Evolutionary conservation across 305 asterid species (phyloP).

Genomic region (Fraxinus sp.): DNA sequence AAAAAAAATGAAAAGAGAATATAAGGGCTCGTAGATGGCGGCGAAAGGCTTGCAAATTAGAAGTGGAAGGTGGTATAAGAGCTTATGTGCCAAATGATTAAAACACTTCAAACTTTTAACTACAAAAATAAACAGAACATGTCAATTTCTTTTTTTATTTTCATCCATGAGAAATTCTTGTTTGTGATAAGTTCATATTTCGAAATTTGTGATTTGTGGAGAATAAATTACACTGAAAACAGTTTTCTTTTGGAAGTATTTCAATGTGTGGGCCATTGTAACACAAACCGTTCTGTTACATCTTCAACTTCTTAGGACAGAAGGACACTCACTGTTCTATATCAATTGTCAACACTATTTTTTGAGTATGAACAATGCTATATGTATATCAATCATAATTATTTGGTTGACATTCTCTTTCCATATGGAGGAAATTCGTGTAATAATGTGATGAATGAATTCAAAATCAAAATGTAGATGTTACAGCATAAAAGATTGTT

Average conservation of each 20-base stretch:
- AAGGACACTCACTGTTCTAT: neutral
- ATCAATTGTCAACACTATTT: neutral
- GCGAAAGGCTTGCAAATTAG: conserved; percentile 41
- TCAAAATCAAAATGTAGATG: no score
- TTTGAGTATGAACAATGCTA: neutral
- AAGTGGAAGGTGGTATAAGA: conserved; percentile 13
- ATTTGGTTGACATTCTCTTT: neutral
- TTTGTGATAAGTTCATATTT: neutral
- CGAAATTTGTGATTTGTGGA: neutral
- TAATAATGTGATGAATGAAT: neutral
- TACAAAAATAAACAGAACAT: neutral
- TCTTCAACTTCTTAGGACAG: neutral
- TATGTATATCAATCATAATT: no score
- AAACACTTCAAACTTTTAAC: neutral
- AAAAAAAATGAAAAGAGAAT: neutral
- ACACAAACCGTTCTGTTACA: neutral
- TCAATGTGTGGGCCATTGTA: neutral
- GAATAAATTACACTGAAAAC: neutral
- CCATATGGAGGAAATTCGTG: neutral
- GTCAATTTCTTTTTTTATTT: neutral
- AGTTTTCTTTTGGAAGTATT: neutral
- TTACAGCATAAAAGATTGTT: neutral
- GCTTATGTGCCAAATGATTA: neutral
- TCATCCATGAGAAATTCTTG: neutral
- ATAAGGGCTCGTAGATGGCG: conserved; percentile 34